Evolutionary conservation across 2,329 filamentous ascomycete species (phyloP).

Genomic region (Tolypocladium endophyticum): DNA sequence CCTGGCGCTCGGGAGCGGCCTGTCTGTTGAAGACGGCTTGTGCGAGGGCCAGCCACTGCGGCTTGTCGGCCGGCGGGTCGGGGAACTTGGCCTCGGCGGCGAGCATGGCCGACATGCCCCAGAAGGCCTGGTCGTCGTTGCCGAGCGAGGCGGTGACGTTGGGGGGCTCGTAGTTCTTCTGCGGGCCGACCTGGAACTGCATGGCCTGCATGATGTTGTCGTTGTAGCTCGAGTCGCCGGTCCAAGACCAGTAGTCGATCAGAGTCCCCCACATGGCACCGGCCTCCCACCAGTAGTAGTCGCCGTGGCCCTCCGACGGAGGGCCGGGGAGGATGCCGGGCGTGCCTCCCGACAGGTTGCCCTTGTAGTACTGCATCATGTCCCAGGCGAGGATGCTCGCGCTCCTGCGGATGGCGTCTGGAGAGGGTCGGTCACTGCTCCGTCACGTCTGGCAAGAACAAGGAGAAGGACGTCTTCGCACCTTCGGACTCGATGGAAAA

Average conservation of each 20-base stretch:
- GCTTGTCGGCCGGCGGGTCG: neutral
- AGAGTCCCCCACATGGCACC: neutral
- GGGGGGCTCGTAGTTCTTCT: neutral
- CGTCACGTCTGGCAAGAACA: neutral
- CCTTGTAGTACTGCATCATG: conserved; percentile 5
- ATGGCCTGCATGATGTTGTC: neutral
- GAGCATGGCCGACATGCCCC: neutral
- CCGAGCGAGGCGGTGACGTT: neutral
- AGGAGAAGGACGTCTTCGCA: neutral
- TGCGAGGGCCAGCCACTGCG: neutral
- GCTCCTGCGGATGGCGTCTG: conserved; percentile 3
- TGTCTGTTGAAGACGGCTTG: neutral
- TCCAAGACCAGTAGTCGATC: neutral
- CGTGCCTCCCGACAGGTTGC: conserved; percentile 1
- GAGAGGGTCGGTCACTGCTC: neutral
- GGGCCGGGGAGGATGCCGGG: conserved; percentile 1
- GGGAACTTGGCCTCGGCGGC: neutral
- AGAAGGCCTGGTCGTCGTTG: neutral
- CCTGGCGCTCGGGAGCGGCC: neutral
- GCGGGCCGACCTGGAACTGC: neutral
- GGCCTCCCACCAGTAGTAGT: neutral
- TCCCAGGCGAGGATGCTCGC: conserved; percentile 4
- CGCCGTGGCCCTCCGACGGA: too few species aligned
- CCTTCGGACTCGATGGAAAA: neutral
- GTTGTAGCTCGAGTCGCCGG: neutral